Evolutionary conservation across 1,139 yeast species (phyloP).

Genomic region (Saccharomycopsis hybrid): DNA sequence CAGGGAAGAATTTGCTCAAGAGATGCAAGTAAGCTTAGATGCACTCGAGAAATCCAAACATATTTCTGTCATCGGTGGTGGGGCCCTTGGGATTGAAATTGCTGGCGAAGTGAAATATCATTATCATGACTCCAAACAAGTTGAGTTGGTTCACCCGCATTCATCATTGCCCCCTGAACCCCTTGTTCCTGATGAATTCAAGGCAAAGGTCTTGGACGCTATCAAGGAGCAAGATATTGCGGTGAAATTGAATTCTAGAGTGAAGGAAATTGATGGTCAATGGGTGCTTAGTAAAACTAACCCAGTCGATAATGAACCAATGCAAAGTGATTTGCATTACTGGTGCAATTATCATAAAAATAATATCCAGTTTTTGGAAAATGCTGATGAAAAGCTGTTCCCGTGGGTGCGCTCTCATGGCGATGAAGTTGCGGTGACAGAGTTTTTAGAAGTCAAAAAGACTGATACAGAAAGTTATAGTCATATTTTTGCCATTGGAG

Average conservation of each 20-base stretch:
- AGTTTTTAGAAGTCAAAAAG: constrained; percentile 1
- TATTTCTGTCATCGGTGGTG: constrained; percentile 39
- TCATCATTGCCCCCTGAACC: constrained; percentile 37
- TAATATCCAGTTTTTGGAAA: constrained; percentile 7
- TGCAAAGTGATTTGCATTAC: constrained; percentile 31
- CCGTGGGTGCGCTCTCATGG: background rate
- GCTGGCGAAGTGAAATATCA: constrained; percentile 36
- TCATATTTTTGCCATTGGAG: constrained; percentile 24
- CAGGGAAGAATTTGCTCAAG: constrained; percentile 25
- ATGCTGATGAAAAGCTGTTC: constrained; percentile 23
- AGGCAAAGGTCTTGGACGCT: constrained; percentile 18
- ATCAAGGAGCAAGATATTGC: background rate
- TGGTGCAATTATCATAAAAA: constrained; percentile 40
- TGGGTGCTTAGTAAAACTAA: background rate
- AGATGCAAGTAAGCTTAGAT: constrained; percentile 23
- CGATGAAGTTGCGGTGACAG: constrained; percentile 4
- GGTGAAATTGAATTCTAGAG: constrained; percentile 3
- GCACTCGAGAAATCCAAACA: constrained; percentile 26
- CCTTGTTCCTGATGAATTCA: constrained; percentile 30
- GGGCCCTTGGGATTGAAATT: constrained; percentile 47
- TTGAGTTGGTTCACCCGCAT: constrained; percentile 39
- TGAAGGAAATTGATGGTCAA: constrained; percentile 1
- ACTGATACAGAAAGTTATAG: constrained; percentile 2
- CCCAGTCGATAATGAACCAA: background rate
- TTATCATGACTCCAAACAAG: constrained; percentile 32